phyloP scores from a whole-genome alignment of 1,139 yeast genomes.

The Yamadazyma buinensis region DNA sequence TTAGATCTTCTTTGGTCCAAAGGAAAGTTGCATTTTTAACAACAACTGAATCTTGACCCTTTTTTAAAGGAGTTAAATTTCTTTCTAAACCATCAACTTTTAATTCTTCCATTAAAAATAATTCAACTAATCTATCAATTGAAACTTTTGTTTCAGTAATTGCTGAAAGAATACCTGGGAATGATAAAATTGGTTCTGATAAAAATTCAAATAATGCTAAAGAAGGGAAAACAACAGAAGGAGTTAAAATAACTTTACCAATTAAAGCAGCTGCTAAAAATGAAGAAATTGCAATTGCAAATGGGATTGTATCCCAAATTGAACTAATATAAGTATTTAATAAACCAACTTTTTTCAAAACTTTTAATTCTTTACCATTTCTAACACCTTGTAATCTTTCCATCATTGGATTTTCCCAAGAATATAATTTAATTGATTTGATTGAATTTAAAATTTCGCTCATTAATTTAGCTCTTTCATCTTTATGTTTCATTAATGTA shows the following conservation, averaged over 20 bases:
- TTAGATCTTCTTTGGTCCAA: conserved; percentile 14
- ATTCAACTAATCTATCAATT: conserved; percentile 28
- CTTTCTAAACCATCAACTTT: conserved; percentile 18
- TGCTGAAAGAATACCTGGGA: conserved; percentile 29
- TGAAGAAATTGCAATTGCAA: conserved; percentile 30
- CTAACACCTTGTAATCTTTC: conserved; percentile 29
- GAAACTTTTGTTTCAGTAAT: conserved; percentile 32
- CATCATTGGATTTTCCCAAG: conserved; percentile 42
- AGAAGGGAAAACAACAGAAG: conserved; percentile 38
- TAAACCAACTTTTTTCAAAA: conserved; percentile 28
- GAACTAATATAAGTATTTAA: conserved; percentile 28
- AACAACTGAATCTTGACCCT: conserved; percentile 16
- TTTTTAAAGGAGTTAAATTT: conserved; percentile 10
- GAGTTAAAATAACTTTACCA: conserved; percentile 26
- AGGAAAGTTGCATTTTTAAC: conserved; percentile 21
- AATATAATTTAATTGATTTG: conserved; percentile 37
- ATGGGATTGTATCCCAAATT: conserved; percentile 38
- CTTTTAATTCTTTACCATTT: conserved; percentile 32
- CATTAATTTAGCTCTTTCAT: conserved; percentile 34
- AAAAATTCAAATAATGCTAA: conserved; percentile 34
- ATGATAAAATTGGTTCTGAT: conserved; percentile 30
- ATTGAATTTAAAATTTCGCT: conserved; percentile 38
- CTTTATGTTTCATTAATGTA: conserved; percentile 28
- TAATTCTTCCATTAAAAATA: conserved; percentile 32
- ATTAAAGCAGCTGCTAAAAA: conserved; percentile 26